Evolutionary conservation across 1,139 yeast genomes (phyloP), one percentile per base, ranked within the genome.

Genomic region (Hansenula anomala): DNA sequence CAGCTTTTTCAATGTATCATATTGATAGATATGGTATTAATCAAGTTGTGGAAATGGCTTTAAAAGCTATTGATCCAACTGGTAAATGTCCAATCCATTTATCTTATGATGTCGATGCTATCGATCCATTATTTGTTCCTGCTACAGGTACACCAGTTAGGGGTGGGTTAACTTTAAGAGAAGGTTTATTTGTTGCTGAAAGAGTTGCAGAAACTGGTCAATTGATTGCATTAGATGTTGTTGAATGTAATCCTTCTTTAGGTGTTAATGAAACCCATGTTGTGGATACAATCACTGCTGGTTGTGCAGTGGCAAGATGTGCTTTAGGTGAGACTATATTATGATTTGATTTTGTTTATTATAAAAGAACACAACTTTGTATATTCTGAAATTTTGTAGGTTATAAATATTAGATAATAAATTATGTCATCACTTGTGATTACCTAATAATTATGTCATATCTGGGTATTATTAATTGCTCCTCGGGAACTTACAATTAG

Each of bases 61-160:
- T 92, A 44, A 78, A 81, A 47, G 73, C 75, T 37, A 71, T 92
- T 62, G 95, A 96, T 16, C 75, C 77, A 43, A 77, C 89, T 8
- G 38, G 48, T 46, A 71, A 71, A 38, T 62, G 68, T 33, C 97
- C 98, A 30, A 73, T 92, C 48, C 97, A 92, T 66, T 67, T 94
- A 52, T 83, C 95, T 28, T 92, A 90, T 60, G 98, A 92, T 59
- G 97, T 92, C 36, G 98, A 92, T 63, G 97, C 97, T 33, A 81
- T 92, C 47, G 98, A 92, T 63, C 98, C 98, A 36, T 73, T 80
- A 47, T 88, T 72, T 58, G 97, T 94, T 14, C 97, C 97, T 24
- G 96, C 97, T 30, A 92, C 98, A 2, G 98, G 98, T 41, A 92
- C 98, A 2, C 90, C 97, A 41, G 98, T 92, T 16, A 82, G 96